Conservation (phyloP, 345 rosid genomes). For the Xanthoceras sorbifolium region DNA sequence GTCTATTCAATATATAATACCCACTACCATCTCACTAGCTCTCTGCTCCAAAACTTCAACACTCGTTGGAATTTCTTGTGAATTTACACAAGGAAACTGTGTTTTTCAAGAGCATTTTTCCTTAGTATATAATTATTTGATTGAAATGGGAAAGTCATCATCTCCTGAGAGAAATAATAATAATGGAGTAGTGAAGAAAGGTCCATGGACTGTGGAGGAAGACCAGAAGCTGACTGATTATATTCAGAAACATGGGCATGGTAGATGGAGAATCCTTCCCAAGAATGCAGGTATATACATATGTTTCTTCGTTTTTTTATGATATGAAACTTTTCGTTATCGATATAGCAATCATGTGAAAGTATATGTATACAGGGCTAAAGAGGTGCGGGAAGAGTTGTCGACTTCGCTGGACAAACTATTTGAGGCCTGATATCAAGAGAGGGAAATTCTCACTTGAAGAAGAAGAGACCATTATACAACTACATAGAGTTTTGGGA, state of each 20-base stretch:
- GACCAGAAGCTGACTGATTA: constrained; percentile 65
- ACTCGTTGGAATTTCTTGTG: background rate
- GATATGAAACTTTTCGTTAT: background rate
- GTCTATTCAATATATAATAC: no score
- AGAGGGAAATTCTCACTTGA: constrained; percentile 72
- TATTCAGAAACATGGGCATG: constrained; percentile 72
- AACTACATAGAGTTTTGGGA: constrained; percentile 70
- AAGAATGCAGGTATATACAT: constrained; percentile 63
- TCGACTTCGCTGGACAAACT: constrained; percentile 85
- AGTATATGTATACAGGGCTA: constrained; percentile 28
- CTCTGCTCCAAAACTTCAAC: constrained; percentile 10
- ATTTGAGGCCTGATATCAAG: constrained; percentile 84
- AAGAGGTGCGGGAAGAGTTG: constrained; percentile 91
- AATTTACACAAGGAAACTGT: no score
- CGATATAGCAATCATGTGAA: background rate
- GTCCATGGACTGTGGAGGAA: constrained; percentile 93
- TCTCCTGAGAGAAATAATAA: constrained; percentile 38
- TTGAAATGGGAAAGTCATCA: constrained; percentile 55
- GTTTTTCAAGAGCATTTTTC: background rate
- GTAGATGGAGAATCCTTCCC: constrained; percentile 83
- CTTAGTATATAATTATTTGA: background rate
- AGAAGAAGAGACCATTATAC: constrained; percentile 80
- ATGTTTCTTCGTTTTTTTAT: background rate
- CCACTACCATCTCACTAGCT: background rate
- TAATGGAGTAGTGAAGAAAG: constrained; percentile 61